phyloP scores from a whole-genome alignment of 1,284 basidiomycete genomes.

The Cutaneotrichosporon sp. region DNA sequence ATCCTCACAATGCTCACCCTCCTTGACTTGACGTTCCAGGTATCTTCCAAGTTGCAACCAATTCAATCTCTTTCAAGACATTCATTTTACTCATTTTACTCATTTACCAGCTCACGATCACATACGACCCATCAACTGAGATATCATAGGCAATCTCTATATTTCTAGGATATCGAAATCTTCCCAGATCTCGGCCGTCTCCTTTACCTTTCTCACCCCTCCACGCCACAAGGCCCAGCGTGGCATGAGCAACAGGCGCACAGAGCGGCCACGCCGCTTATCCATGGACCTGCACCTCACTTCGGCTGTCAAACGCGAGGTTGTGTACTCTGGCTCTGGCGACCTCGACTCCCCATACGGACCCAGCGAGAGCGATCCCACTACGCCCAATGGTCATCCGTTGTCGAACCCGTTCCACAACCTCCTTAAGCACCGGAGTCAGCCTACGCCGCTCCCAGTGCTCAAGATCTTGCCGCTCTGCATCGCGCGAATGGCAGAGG shows the following conservation, averaged over 20 bases:
- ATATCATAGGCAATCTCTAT: background rate
- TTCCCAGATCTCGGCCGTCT: background rate
- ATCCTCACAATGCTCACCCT: no score
- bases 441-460: slow-evolving; percentile 35
- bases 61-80: no score
- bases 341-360: background rate
- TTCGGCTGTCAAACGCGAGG: slow-evolving; percentile 4
- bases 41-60: no score
- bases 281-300: slow-evolving; percentile 9
- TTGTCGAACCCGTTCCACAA: background rate
- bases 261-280: slow-evolving; percentile 3
- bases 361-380: background rate
- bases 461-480: slow-evolving; percentile 37
- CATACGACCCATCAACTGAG: background rate
- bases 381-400: slow-evolving; percentile 18
- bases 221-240: background rate
- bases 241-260: background rate
- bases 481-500: slow-evolving; percentile 36
- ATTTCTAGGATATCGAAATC: background rate
- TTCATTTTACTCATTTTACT: no score
- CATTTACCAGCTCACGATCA: background rate
- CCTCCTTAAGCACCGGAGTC: background rate
- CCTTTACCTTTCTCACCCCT: background rate
- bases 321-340: background rate
- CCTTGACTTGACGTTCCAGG: no score